Percentiles rank a stretch among this genome's conserved stretches.
Conservation (phyloP, 225 moss, liverwort and hornwort genomes). For the Physcomitrium patens region DNA sequence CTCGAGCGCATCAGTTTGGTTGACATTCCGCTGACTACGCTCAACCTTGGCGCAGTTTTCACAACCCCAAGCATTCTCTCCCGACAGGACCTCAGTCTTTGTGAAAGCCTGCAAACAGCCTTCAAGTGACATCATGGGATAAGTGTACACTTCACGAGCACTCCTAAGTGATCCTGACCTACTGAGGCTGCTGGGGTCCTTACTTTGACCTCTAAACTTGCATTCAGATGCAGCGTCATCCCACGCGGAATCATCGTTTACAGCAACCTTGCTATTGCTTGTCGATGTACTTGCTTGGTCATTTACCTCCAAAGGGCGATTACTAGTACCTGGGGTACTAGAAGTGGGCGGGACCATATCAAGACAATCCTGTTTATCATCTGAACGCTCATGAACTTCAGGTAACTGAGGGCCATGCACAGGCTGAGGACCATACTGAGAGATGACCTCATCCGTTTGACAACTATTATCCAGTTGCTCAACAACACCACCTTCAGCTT, state of each 20-base stretch:
- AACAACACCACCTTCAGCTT: constrained; percentile 12
- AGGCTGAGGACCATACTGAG: constrained; percentile 27
- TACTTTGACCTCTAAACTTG: constrained; percentile 14
- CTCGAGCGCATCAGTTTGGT: background rate
- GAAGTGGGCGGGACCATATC: constrained; percentile 25
- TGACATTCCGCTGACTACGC: constrained; percentile 31
- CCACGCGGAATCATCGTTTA: constrained; percentile 47
- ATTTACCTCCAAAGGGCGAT: constrained; percentile 19
- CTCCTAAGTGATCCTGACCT: constrained; percentile 50
- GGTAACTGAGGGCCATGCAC: background rate
- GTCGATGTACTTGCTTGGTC: background rate
- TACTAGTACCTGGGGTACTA: background rate
- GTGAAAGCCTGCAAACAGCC: constrained; percentile 89
- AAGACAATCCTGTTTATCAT: constrained; percentile 29
- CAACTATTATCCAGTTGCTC: constrained; percentile 35
- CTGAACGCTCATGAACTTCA: constrained; percentile 23
- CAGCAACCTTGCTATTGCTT: constrained; percentile 9
- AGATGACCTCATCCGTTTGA: constrained; percentile 28
- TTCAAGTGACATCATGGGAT: constrained; percentile 76
- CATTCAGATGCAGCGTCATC: constrained; percentile 31
- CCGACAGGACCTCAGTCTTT: constrained; percentile 74
- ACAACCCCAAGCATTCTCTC: constrained; percentile 91
- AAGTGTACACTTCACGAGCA: constrained; percentile 43
- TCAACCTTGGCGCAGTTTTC: constrained; percentile 68
- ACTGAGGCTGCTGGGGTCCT: constrained; percentile 31